Base-by-base conservation (phyloP, 2,329 filamentous ascomycete species). In the Graphilbum sp. region DNA sequence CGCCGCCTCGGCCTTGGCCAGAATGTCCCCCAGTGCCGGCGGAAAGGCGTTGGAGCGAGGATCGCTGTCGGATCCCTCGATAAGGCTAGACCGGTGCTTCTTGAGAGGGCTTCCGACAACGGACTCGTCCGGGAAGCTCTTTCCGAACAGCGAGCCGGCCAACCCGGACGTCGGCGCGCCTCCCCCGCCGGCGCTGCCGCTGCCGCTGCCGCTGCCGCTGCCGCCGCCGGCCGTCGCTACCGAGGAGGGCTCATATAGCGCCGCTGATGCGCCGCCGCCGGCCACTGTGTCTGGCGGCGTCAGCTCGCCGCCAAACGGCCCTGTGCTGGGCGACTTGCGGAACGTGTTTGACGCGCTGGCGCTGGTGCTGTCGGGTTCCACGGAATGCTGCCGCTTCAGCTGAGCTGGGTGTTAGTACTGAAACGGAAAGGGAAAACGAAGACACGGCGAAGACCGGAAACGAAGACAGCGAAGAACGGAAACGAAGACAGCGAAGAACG, bases 331-430 rank as follows among this genome's bases (percentile, higher is more conserved):
- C 40, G 67, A 62, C 41, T 69, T 63, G 35, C 62, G 58, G 37
- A 59, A 62, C 37, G 43, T 47, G 41, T 60, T 52, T 35, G 59
- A 54, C 31, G 59, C 51, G 45, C 53, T 45, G 47, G 53, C 45
- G 47, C 52, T 45, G 46, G 54, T 52, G 50, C 63, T 65, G 17
- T 79, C 63, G 11, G 75, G 76, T 36, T 86, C 82, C 30, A 69
- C 72, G 10, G 82, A 87, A 54, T 85, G 81, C 46, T 81, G 78
- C 46, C 82, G 72, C 64, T 88, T 88, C 45, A 88, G 73, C 82
- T 87, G 38, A 11, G n/a, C n/a, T n/a, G 21, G 21, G 21, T 6
- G 11, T 24, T 24, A 24, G 21, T n/a, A n/a, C n/a, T n/a, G n/a
- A n/a, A n/a, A n/a, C n/a, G 24, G 50, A 29, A 20, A 32, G 32